A percentile compares a stretch with the other conserved stretches of the same genome.
Evolutionary conservation across 1,284 basidiomycete genomes (phyloP).

Genomic region (Volvariella volvacea): DNA sequence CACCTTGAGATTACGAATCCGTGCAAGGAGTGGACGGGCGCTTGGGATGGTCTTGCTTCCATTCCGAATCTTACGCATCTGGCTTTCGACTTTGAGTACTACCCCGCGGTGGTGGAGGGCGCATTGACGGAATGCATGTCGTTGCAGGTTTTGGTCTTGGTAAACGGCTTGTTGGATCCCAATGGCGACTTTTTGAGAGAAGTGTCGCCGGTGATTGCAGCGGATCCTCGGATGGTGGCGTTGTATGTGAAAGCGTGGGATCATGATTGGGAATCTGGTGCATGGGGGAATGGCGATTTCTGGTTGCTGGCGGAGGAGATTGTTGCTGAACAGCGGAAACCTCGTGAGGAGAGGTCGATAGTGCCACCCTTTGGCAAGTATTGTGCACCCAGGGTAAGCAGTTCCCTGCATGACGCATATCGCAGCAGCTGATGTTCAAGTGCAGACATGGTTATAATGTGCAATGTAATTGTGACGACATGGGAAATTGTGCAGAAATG

Average conservation of each 20-base stretch:
- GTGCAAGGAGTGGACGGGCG: neutral
- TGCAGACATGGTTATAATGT: too few species aligned
- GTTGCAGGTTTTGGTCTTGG: neutral
- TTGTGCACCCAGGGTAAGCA: too few species aligned
- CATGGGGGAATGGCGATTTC: neutral
- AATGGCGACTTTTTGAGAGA: neutral
- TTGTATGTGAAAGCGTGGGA: neutral
- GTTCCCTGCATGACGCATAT: too few species aligned
- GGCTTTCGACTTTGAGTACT: neutral
- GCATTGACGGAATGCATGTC: neutral
- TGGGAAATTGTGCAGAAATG: too few species aligned
- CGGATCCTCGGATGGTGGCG: neutral
- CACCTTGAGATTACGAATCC: conserved; percentile 12
- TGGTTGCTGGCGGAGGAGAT: neutral
- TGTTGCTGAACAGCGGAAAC: neutral
- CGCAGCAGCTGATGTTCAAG: too few species aligned
- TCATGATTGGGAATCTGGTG: neutral
- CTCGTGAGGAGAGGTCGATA: too few species aligned
- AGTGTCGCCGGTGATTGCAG: neutral
- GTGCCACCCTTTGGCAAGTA: too few species aligned
- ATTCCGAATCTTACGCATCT: neutral
- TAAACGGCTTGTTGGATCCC: neutral
- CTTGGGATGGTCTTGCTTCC: neutral
- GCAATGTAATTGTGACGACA: too few species aligned
- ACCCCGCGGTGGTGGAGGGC: neutral